These are phyloP conservation scores for Plasmodium ovale DNA, from an alignment of 169 alveolate genomes.

Conservation along the genomic window DNA sequence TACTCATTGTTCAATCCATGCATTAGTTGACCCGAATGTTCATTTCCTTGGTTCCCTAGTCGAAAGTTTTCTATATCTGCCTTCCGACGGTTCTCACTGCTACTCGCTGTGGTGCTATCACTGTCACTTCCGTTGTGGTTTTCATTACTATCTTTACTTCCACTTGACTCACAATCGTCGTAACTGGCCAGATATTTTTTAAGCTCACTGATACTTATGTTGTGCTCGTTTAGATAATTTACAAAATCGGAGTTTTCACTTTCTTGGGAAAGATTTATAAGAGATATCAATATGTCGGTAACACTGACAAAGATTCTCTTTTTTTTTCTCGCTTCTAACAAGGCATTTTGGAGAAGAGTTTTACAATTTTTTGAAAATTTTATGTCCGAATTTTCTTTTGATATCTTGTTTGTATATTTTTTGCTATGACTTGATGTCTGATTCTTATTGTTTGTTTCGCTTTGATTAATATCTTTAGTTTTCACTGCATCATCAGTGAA, in stretches of 20 bases:
- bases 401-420: not conserved
- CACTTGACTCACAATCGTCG: slow-evolving; percentile 9
- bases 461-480: not conserved
- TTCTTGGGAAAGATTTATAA: slow-evolving; percentile 47
- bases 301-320: slow-evolving; percentile 56
- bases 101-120: not conserved
- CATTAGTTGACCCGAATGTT: slow-evolving; percentile 6
- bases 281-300: slow-evolving; percentile 48
- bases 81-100: not conserved
- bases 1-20: slow-evolving; percentile 45
- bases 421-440: not conserved
- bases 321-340: slow-evolving; percentile 63
- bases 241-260: slow-evolving; percentile 16
- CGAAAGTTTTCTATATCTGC: not conserved
- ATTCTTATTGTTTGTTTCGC: not conserved
- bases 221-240: slow-evolving; percentile 43
- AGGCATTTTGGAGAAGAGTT: slow-evolving; percentile 58
- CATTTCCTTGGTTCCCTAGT: slow-evolving; percentile 3
- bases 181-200: slow-evolving; percentile 18
- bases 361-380: slow-evolving; percentile 67
- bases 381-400: slow-evolving; percentile 17
- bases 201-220: slow-evolving; percentile 47
- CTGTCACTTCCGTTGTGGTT: not conserved
- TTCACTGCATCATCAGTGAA: not conserved
- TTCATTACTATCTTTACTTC: not conserved